Conservation (phyloP, 257 asterid genomes). For the Lycium ferocissimum region DNA sequence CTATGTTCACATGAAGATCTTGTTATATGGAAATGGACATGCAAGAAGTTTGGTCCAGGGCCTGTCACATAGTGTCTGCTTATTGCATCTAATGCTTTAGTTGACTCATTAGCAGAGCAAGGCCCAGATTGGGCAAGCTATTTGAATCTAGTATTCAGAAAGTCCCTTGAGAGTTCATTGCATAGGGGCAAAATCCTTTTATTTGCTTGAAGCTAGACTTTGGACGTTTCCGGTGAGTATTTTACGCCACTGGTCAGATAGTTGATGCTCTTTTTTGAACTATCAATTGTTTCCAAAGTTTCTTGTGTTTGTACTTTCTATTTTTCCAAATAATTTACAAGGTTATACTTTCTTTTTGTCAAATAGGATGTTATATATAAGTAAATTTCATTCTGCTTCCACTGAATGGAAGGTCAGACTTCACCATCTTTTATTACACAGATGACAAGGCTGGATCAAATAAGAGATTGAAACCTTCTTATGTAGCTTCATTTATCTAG, state of each 20-base stretch:
- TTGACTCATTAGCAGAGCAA: constrained; percentile 13
- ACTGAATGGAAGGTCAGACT: constrained; percentile 1
- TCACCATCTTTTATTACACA: neutral
- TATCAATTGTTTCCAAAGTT: neutral
- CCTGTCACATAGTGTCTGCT: neutral
- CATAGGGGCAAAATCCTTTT: neutral
- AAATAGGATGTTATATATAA: neutral
- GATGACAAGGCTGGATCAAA: neutral
- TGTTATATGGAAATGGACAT: neutral
- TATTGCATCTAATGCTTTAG: neutral
- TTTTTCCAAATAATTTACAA: neutral
- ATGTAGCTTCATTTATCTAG: neutral
- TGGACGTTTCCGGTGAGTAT: neutral
- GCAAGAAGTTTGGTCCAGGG: neutral
- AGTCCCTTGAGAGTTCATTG: neutral
- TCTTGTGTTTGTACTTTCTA: neutral
- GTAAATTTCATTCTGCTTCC: neutral
- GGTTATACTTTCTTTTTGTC: neutral
- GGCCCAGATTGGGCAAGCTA: constrained; percentile 12
- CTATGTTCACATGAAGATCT: neutral
- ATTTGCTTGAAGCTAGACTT: neutral
- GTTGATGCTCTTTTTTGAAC: neutral
- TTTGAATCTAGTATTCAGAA: neutral
- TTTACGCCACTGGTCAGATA: neutral
- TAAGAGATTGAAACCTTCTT: neutral